Conservation (phyloP, 1,139 yeast species). For the Yamadazyma trypodendri region DNA sequence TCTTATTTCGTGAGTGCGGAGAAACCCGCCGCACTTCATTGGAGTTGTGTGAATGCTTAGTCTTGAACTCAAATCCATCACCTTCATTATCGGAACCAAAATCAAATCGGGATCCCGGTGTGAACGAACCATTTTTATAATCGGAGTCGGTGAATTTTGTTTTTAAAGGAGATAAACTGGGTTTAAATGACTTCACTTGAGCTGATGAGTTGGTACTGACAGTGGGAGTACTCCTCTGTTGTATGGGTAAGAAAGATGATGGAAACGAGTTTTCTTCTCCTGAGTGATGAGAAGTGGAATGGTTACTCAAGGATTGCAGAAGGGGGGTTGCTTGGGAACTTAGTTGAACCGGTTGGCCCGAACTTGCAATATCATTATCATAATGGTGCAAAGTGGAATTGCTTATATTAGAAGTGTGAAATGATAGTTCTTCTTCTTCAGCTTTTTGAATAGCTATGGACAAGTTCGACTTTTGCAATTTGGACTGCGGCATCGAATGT, state of each 20-base stretch:
- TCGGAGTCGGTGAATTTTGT: conserved; percentile 29
- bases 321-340: conserved; percentile 6
- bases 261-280: conserved; percentile 12
- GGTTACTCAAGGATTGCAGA: conserved; percentile 6
- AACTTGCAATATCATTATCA: neutral
- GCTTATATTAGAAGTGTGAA: conserved; percentile 9
- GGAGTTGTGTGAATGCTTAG: neutral
- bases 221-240: conserved; percentile 27
- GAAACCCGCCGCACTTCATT: conserved; percentile 1
- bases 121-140: conserved; percentile 10
- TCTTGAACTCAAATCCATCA: neutral
- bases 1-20: conserved; percentile 8
- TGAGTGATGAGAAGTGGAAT: conserved; percentile 1
- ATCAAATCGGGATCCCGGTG: conserved; percentile 17
- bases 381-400: conserved; percentile 5
- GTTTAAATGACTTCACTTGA: conserved; percentile 30
- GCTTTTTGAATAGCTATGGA: conserved; percentile 49
- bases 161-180: conserved; percentile 36
- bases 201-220: conserved; percentile 26
- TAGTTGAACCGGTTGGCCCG: neutral
- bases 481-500: conserved; percentile 29
- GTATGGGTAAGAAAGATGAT: conserved; percentile 22
- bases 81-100: conserved; percentile 15
- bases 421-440: conserved; percentile 23
- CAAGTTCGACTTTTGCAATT: conserved; percentile 39